Evolutionary conservation across 2,329 filamentous ascomycete genomes (phyloP).

Genomic region (Penicillium sclerotiorum): DNA sequence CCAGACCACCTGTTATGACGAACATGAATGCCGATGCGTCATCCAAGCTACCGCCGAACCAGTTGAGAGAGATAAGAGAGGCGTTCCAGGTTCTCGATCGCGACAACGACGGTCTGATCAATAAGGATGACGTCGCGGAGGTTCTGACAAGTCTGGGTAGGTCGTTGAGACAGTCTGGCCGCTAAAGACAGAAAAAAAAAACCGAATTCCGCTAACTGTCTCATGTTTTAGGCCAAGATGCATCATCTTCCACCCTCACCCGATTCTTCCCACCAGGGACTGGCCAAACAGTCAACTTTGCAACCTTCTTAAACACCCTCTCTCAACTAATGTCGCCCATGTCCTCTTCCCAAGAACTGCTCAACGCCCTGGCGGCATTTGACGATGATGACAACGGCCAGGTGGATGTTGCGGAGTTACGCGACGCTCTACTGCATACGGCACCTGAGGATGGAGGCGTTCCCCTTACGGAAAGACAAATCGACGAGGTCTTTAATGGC

Average conservation of each 20-base stretch:
- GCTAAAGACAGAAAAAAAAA: too few species aligned
- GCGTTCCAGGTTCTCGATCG: conserved; percentile 92
- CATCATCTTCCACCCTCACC: conserved; percentile 69
- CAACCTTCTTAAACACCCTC: conserved; percentile 81
- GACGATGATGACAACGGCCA: conserved; percentile 95
- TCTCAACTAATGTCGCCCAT: conserved; percentile 73
- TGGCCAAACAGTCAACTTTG: conserved; percentile 75
- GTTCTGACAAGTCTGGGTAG: conserved; percentile 83
- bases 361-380: conserved; percentile 91
- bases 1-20: conserved; percentile 25
- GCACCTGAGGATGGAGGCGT: conserved; percentile 71
- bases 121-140: conserved; percentile 79
- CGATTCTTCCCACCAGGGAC: conserved; percentile 78
- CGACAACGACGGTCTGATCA: conserved; percentile 81
- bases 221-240: conserved; percentile 65
- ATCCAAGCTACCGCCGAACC: conserved; percentile 68
- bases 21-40: conserved; percentile 38
- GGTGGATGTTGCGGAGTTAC: conserved; percentile 79
- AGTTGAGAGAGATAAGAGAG: conserved; percentile 85
- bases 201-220: neutral
- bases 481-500: conserved; percentile 83
- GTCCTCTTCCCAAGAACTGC: conserved; percentile 76
- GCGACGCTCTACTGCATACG: conserved; percentile 80
- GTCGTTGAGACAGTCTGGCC: conserved; percentile 6
- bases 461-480: conserved; percentile 68